Conservation (phyloP, 371 early-diverging fungal genomes). For the Mortierella sp. region DNA sequence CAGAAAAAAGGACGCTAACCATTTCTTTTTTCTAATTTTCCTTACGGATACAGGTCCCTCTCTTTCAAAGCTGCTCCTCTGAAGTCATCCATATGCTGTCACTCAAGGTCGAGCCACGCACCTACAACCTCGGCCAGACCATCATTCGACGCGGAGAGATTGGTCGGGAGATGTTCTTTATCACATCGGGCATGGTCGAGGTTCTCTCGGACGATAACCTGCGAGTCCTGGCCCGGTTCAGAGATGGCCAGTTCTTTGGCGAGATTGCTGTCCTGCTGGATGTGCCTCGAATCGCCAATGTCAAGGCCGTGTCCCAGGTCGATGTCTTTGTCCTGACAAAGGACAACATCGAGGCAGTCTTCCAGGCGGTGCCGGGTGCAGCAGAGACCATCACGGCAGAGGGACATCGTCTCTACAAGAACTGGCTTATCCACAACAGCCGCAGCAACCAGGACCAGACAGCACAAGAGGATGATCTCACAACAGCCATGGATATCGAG, state of each 20-base stretch:
- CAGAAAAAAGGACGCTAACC: not conserved
- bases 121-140: constrained; percentile 62
- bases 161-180: constrained; percentile 85
- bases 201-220: constrained; percentile 51
- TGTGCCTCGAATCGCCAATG: constrained; percentile 84
- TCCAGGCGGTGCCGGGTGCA: constrained; percentile 61
- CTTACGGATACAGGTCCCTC: constrained; percentile 60
- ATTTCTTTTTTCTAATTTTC: constrained; percentile 10
- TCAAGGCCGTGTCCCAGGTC: constrained; percentile 70
- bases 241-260: constrained; percentile 73
- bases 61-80: constrained; percentile 64
- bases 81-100: constrained; percentile 67
- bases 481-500: not conserved
- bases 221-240: constrained; percentile 36
- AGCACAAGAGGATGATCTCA: not conserved
- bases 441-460: not conserved
- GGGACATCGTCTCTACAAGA: constrained; percentile 45
- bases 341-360: constrained; percentile 61
- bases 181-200: constrained; percentile 81
- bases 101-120: constrained; percentile 65
- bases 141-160: constrained; percentile 78
- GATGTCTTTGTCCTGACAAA: constrained; percentile 68
- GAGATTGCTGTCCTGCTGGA: constrained; percentile 88
- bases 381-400: constrained; percentile 49
- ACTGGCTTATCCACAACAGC: constrained; percentile 34